These are phyloP conservation scores for Phytomonas sp. DNA, from an alignment of 208 protist species.

Conservation along the genomic window DNA sequence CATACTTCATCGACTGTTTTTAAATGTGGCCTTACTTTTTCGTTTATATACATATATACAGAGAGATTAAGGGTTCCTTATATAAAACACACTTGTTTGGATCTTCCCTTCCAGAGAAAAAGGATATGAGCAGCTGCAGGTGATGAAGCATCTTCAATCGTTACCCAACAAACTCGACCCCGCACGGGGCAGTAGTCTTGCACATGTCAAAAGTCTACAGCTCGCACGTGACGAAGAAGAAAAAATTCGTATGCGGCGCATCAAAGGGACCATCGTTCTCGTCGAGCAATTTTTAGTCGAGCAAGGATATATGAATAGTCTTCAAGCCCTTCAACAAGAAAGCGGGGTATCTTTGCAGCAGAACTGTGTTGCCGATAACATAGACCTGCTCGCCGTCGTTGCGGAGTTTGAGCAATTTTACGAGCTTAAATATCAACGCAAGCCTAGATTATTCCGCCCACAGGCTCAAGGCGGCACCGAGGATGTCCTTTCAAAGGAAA, in stretches of 20 bases:
- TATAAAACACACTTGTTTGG: no score
- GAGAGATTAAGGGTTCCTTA: no score
- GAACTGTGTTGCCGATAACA: slow-evolving; percentile 79
- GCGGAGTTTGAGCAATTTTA: slow-evolving; percentile 87
- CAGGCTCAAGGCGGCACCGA: slow-evolving; percentile 20
- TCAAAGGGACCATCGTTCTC: slow-evolving; percentile 75
- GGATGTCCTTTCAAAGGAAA: slow-evolving; percentile 17
- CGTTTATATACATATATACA: no score
- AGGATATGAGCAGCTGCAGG: not conserved
- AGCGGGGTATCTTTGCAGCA: slow-evolving; percentile 61
- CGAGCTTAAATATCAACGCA: slow-evolving; percentile 76
- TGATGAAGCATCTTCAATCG: slow-evolving; percentile 42
- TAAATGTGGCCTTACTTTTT: no score
- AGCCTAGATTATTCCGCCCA: slow-evolving; percentile 71
- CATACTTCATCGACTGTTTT: no score
- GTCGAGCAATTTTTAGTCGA: slow-evolving; percentile 79
- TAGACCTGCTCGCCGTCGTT: slow-evolving; percentile 76
- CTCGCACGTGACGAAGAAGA: slow-evolving; percentile 79
- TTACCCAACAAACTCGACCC: slow-evolving; percentile 55
- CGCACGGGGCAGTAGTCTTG: slow-evolving; percentile 53
- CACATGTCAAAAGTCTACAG: slow-evolving; percentile 73
- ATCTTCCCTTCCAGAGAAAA: no score
- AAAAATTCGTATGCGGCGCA: slow-evolving; percentile 47
- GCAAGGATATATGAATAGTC: slow-evolving; percentile 64
- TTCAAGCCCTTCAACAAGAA: slow-evolving; percentile 80